Percentiles rank a stretch among this genome's conserved stretches.
Evolutionary conservation across 345 rosid genomes (phyloP).

Genomic region (Excoecaria cochinchinensis): DNA sequence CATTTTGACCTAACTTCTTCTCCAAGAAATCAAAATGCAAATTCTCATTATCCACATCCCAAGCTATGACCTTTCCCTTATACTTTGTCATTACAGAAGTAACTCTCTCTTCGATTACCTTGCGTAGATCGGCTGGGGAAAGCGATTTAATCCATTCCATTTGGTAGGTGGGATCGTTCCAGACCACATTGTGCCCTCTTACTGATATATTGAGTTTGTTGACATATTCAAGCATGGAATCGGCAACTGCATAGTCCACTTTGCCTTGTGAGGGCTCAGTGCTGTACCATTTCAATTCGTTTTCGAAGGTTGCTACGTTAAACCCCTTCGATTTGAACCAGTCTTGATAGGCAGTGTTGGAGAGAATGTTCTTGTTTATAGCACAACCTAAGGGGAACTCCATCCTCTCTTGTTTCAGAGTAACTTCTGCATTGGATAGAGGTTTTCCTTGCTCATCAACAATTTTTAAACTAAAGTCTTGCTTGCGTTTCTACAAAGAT

Average conservation of each 20-base stretch:
- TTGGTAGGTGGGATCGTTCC: slow-evolving; percentile 58
- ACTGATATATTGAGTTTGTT: slow-evolving; percentile 37
- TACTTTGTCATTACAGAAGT: slow-evolving; percentile 53
- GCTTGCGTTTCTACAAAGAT: slow-evolving; percentile 41
- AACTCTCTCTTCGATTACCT: slow-evolving; percentile 39
- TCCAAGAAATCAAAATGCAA: slow-evolving; percentile 58
- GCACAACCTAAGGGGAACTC: slow-evolving; percentile 67
- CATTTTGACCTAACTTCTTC: slow-evolving; percentile 45
- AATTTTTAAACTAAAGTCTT: slow-evolving; percentile 44
- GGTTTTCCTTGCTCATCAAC: slow-evolving; percentile 47
- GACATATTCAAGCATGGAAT: slow-evolving; percentile 58
- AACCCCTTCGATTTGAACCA: slow-evolving; percentile 73
- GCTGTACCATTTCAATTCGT: slow-evolving; percentile 86
- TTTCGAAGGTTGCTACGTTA: slow-evolving; percentile 51
- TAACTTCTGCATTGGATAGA: slow-evolving; percentile 46
- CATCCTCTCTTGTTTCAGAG: slow-evolving; percentile 35
- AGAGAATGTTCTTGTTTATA: slow-evolving; percentile 59
- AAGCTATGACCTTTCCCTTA: slow-evolving; percentile 50
- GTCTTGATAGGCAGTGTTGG: slow-evolving; percentile 45
- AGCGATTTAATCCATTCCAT: slow-evolving; percentile 52
- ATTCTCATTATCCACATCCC: slow-evolving; percentile 85
- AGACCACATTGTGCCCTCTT: slow-evolving; percentile 72
- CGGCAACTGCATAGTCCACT: slow-evolving; percentile 54
- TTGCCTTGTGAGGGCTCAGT: slow-evolving; percentile 43
- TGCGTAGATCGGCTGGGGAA: slow-evolving; percentile 22